Percentiles rank a stretch among this genome's conserved stretches.
Evolutionary conservation across 768 basidiomycete genomes (phyloP).

Genomic region (Xerocomellus intermedius): DNA sequence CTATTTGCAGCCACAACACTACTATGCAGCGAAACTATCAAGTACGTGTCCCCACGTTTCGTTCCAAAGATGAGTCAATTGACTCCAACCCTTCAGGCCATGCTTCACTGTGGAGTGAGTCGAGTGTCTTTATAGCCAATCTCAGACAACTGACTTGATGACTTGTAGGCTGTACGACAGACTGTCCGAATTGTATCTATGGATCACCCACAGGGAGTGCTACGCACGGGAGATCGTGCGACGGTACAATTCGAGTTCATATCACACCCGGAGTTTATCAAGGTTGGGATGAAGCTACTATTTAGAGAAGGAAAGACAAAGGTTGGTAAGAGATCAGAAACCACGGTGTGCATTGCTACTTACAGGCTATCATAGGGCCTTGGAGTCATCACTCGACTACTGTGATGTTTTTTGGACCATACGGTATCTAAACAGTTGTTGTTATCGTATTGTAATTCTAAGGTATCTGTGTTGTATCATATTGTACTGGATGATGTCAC

Average conservation of each 20-base stretch:
- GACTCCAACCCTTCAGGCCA: constrained; percentile 48
- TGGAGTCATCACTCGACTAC: constrained; percentile 68
- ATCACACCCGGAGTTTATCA: constrained; percentile 86
- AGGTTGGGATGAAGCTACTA: constrained; percentile 89
- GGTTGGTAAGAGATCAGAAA: constrained; percentile 39
- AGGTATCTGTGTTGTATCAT: not conserved
- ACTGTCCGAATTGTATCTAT: constrained; percentile 89
- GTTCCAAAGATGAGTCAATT: not conserved
- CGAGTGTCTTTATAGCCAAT: not conserved
- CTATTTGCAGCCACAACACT: constrained; percentile 70
- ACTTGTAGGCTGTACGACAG: constrained; percentile 77
- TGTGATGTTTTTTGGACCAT: constrained; percentile 35
- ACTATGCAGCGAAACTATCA: constrained; percentile 93
- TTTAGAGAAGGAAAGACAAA: constrained; percentile 97
- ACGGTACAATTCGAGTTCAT: constrained; percentile 96
- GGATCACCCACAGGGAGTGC: constrained; percentile 84
- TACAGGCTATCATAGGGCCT: constrained; percentile 51
- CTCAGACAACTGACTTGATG: constrained; percentile 2
- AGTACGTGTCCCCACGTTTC: constrained; percentile 38
- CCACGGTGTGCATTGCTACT: constrained; percentile 2
- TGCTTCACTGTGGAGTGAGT: constrained; percentile 88
- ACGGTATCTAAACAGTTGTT: no score
- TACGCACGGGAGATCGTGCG: constrained; percentile 93
- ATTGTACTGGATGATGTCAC: constrained; percentile 19
- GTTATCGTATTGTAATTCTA: not conserved